Evolutionary conservation across 495 filamentous ascomycete species (phyloP), one percentile per base, ranked within the genome.

Genomic region (Penicillium waksmanii): DNA sequence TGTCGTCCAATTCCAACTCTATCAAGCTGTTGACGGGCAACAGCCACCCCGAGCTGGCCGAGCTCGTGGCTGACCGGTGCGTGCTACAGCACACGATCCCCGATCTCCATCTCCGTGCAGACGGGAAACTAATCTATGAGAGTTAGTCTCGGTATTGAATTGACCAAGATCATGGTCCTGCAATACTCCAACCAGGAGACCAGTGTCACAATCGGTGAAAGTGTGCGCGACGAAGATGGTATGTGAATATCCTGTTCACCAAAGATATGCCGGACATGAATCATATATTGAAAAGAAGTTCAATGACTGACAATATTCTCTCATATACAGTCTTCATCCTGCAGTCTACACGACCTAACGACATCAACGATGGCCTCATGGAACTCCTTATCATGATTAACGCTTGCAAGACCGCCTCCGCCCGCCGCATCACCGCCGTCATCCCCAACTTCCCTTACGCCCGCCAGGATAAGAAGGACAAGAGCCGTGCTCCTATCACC

Each of bases 391-490:
- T 98, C 75, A 96, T 98, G 87, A 97, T 98, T 80, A 96, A 96
- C 71, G 95, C 95, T 53, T 98, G 95, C 84, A 94, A 96, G 66
- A 97, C 95, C 21, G 96, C 95, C 36, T 93, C 88, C n/a, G 93
- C 93, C 5, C 85, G 93, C 59, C 87, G 92, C 60, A 97, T 98
- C 76, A 97, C 92, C 19, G 90, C 90, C 61, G 86, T 93, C 56
- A 91, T 97, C 51, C 95, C 95, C 59, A 97, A 98, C 77, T 98
- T 97, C 79, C 94, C 93, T 27, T 97, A 98, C 68, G 94, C 94
- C n/a, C 91, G 95, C 27, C 95, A 98, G 77, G 95, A 98, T 80
- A 98, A 98, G 82, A 98, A 98, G 76, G 95, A 98, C 77, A 96
- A 97, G 80, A 90, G 87, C 47, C 85, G 95, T 56, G 95, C 94